Conservation (phyloP, 805 yeast genomes). For the Zygotorulaspora florentina region DNA sequence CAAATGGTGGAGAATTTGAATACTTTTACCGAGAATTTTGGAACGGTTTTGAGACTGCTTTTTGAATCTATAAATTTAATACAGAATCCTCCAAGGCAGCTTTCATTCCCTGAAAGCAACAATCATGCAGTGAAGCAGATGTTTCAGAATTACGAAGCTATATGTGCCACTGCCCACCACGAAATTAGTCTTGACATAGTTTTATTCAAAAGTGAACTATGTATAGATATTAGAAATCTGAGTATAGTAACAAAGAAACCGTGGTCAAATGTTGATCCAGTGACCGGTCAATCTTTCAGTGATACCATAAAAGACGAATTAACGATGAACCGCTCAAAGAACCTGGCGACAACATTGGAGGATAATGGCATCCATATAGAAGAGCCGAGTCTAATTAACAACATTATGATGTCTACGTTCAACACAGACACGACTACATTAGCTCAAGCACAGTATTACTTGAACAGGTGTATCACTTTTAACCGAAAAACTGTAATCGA, state of each 20-base stretch:
- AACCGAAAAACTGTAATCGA: slow-evolving; percentile 58
- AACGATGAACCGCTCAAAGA: slow-evolving; percentile 41
- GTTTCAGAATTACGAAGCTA: slow-evolving; percentile 35
- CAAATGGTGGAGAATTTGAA: slow-evolving; percentile 39
- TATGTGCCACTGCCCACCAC: slow-evolving; percentile 34
- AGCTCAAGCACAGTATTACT: slow-evolving; percentile 46
- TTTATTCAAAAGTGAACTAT: slow-evolving; percentile 57
- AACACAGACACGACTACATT: slow-evolving; percentile 32
- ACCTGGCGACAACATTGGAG: slow-evolving; percentile 39
- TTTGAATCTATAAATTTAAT: slow-evolving; percentile 28
- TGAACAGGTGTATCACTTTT: slow-evolving; percentile 62
- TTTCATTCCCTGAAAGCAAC: slow-evolving; percentile 56
- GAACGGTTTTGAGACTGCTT: slow-evolving; percentile 19
- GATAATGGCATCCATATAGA: slow-evolving; percentile 36
- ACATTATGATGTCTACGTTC: slow-evolving; percentile 36
- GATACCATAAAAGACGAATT: slow-evolving; percentile 56
- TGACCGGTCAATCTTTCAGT: slow-evolving; percentile 48
- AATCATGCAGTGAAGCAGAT: slow-evolving; percentile 44
- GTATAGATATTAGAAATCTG: slow-evolving; percentile 54
- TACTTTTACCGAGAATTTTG: slow-evolving; percentile 24
- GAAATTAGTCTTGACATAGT: slow-evolving; percentile 52
- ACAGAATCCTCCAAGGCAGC: slow-evolving; percentile 49
- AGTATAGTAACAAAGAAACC: slow-evolving; percentile 51
- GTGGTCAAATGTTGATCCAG: slow-evolving; percentile 52
- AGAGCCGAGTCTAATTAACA: slow-evolving; percentile 33